Percentiles rank a stretch among this genome's conserved stretches.
Evolutionary conservation across 495 filamentous ascomycete genomes (phyloP).

Genomic region (Darksidea phi): DNA sequence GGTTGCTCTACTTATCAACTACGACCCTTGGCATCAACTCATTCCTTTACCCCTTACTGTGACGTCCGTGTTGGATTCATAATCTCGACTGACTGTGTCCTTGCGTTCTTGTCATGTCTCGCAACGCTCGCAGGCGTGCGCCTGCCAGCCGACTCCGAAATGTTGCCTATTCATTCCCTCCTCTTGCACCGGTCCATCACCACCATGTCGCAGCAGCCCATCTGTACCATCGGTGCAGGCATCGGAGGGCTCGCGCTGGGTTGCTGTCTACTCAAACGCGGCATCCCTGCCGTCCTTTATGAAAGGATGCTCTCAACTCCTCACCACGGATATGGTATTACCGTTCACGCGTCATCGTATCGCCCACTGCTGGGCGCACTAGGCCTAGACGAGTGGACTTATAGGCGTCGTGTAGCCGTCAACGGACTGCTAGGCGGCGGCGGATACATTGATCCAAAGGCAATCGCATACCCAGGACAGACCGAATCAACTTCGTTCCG

Average conservation of each 20-base stretch:
- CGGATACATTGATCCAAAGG: not conserved
- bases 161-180: not conserved
- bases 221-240: slow-evolving; percentile 44
- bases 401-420: slow-evolving; percentile 37
- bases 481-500: slow-evolving; percentile 34
- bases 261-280: slow-evolving; percentile 39
- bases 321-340: slow-evolving; percentile 43
- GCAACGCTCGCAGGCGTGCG: too few species aligned
- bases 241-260: slow-evolving; percentile 41
- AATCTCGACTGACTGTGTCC: too few species aligned
- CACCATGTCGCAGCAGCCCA: slow-evolving; percentile 9
- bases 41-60: too few species aligned
- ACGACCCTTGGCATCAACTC: too few species aligned
- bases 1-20: too few species aligned
- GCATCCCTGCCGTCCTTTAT: slow-evolving; percentile 38
- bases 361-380: slow-evolving; percentile 41
- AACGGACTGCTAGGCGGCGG: slow-evolving; percentile 17
- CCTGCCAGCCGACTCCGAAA: too few species aligned
- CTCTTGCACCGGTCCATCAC: not conserved
- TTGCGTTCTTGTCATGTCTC: too few species aligned
- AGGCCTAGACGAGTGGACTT: slow-evolving; percentile 37
- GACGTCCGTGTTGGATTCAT: too few species aligned
- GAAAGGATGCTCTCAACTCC: slow-evolving; percentile 35
- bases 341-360: slow-evolving; percentile 42
- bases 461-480: not conserved